Base-by-base conservation (phyloP, 495 filamentous ascomycete species). In the Jackrogersella multiformis region DNA sequence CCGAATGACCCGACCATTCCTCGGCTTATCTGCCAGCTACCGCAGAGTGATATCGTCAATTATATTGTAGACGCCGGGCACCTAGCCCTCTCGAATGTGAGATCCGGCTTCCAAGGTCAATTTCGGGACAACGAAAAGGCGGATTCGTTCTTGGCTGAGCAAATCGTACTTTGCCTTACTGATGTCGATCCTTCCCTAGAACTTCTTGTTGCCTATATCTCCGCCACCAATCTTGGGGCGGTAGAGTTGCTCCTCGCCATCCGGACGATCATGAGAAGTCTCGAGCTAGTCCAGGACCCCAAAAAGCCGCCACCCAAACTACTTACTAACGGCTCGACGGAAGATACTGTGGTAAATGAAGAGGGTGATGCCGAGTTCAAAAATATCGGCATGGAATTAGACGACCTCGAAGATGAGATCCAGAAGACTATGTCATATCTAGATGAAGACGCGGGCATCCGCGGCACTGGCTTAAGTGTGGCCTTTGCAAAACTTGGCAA, bases 51-150 rank as follows among this genome's bases (percentile, higher is more conserved):
- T 76, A 62, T 88, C 66, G 73, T 85, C 61, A 80, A 82, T 15
- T 92, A 89, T 79, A 81, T 93, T 1, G 80, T 88, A 15, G 76
- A 83, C 30, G 77, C 83, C 6, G 88, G 89, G n/a, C 83, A 90
- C 56, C 61, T 93, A 32, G 86, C 84, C 8, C 66, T 81, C 0
- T 81, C 84, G 10, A 89, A 89, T 46, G 76, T 92, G 35, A 87
- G 87, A 60, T 83, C 81, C 64, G 78, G 89, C 57, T 76, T 90
- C 78, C 75, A 80, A 77, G 76, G 80, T 35, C 84, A 83, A 65
- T 80, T 80, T 0, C 72, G 56, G n/a, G 77, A 75, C 18, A 56
- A 66, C 24, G 76, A 81, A 24, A 70, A 77, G 18, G 56, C 61
- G 9, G 79, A 81, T 36, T 69, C 62, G 23, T 67, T 79, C 9